Evolutionary conservation across 1,284 basidiomycete species (phyloP), one percentile per base, ranked within the genome.

Genomic region (Sparassis latifolia): DNA sequence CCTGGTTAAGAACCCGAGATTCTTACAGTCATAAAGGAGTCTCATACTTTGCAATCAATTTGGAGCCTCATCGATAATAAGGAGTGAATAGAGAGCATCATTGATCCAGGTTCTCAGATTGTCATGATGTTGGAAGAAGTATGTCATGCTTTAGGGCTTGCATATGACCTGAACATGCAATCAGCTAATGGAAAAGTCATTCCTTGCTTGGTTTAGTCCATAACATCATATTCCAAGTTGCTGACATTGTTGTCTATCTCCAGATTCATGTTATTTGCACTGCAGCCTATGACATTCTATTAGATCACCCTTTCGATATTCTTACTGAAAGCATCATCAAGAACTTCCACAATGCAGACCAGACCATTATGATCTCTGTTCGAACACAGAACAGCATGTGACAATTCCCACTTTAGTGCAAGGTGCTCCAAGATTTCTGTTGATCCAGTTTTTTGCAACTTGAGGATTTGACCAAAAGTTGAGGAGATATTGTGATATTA

Each of bases 241-340:
- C 47, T 27, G 35, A 44, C 27, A 52, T 52, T 12, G 29, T 32
- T 30, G 38, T 55, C 51, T 54, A 51, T 52, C 62, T 49, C 50
- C 65, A 27, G 55, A 61, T 33, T 12, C 58, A 51, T 51, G 60
- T 55, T 53, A 66, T 71, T 2, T 39, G 48, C 0, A 47, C 52
- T 1, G 55, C 64, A 0, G 59, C 69, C 0, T 70, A 70, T 49
- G 52, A 61, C 27, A 53, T 69, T 1, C 55, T 71, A 0, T 45
- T 70, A 7, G 66, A 69, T 0, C 39, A 63, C 4, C 68, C 69
- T 0, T 71, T 70, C 50, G 61, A 69, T 48, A 54, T 62, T 1
- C 37, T 70, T 1, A 66, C 64, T 0, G 42, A 59, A 10, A 64
- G 60, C 32, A n/a, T 50, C 2, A 35, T 66, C 0, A 42, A 56